These are phyloP conservation scores for Sporothrix phasma DNA, from an alignment of 2,329 filamentous ascomycete genomes.

Conservation along the genomic window DNA sequence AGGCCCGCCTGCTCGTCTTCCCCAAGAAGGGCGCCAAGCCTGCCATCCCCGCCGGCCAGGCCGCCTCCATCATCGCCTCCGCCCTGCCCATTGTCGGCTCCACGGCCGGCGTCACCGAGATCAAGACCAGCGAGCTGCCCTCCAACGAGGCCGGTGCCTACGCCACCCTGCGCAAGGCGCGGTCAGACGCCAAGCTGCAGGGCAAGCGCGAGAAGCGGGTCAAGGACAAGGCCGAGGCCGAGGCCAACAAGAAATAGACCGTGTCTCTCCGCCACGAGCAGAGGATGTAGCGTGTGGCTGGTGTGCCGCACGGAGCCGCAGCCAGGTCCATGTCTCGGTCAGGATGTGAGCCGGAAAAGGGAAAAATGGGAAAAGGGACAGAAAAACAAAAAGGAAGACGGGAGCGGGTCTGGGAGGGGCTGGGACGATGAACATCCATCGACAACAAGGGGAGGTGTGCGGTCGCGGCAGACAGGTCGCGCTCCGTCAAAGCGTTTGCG, in stretches of 20 bases:
- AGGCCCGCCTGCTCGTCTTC: conserved; percentile 92
- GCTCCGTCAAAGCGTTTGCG: background rate
- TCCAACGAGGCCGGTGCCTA: conserved; percentile 71
- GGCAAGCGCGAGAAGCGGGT: conserved; percentile 90
- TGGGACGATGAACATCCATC: too few species aligned
- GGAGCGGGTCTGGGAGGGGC: background rate
- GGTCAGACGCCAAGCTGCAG: conserved; percentile 69
- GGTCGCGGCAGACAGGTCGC: background rate
- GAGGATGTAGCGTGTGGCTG: background rate
- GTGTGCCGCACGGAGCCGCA: background rate
- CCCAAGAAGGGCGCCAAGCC: conserved; percentile 92
- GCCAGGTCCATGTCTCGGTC: background rate
- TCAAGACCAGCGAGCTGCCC: conserved; percentile 75
- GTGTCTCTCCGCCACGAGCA: background rate
- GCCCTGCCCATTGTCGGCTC: conserved; percentile 65
- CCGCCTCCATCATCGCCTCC: conserved; percentile 44
- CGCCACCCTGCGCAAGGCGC: conserved; percentile 71
- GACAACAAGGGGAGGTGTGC: background rate
- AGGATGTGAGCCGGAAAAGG: background rate
- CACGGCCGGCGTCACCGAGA: conserved; percentile 55
- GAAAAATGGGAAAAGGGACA: background rate
- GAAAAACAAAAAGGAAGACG: background rate
- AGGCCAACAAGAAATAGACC: conserved; percentile 73
- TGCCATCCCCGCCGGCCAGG: conserved; percentile 77
- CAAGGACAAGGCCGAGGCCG: conserved; percentile 77